Conservation (phyloP, 176 grass and related monocot genomes). For the Thinopyrum elongatum region DNA sequence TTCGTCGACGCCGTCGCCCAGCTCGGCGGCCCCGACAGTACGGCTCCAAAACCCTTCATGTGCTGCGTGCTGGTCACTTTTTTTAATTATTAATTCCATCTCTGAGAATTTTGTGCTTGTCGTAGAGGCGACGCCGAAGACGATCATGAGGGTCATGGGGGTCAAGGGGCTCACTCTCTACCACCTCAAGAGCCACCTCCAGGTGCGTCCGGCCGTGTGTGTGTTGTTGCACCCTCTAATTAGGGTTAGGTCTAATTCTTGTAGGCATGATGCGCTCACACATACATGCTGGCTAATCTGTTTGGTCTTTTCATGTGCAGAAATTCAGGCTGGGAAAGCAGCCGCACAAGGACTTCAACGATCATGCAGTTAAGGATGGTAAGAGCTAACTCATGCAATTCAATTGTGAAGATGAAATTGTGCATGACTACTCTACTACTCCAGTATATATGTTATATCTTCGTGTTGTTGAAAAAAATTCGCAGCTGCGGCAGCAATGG, state of each 20-base stretch:
- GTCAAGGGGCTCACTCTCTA: constrained; percentile 97
- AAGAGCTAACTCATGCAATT: constrained; percentile 8
- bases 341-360: constrained; percentile 93
- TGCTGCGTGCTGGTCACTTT: background rate
- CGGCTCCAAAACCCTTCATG: background rate
- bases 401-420: background rate
- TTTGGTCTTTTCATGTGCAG: constrained; percentile 33
- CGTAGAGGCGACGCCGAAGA: constrained; percentile 98
- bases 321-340: constrained; percentile 98
- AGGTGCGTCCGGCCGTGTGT: constrained; percentile 39
- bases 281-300: background rate
- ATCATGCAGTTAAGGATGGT: constrained; percentile 92
- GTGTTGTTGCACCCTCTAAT: constrained; percentile 20
- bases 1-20: constrained; percentile 96
- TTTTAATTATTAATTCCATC: background rate
- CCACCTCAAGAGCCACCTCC: constrained; percentile 99
- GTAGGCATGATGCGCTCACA: background rate
- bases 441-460: background rate
- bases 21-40: constrained; percentile 97
- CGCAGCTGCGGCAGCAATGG: constrained; percentile 46
- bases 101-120: background rate
- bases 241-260: constrained; percentile 35
- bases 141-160: constrained; percentile 98
- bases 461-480: background rate
- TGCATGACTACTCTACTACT: background rate